Base-by-base conservation (phyloP, 371 early-diverging fungal species). In the Rhizopus microsporus region DNA sequence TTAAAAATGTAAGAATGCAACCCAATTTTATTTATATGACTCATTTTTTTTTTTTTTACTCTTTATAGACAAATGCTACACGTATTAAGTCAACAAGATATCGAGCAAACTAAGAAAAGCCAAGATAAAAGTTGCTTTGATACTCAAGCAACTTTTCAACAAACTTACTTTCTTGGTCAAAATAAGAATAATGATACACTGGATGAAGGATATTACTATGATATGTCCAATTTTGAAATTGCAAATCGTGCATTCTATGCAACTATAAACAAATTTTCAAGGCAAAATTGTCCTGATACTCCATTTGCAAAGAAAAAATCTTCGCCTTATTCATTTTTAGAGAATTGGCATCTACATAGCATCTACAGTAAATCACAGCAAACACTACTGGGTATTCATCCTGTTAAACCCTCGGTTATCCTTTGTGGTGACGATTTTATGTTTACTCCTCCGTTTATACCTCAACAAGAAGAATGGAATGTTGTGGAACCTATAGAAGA, bases 331-430 rank as follows among this genome's bases (percentile, higher is more conserved):
- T 63, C 72, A 13, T 78, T 78, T 52, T 45, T 71, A 34, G 74
- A 75, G 45, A 75, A 63, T 33, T 74, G 69, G 75, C 67, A 66
- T 40, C 40, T 78, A 12, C 79, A 78, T 56, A 75, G 65, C 57
- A 78, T 78, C 53, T 78, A 78, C 44, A 69, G 72, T 61, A 78
- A 78, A 65, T 73, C 79, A 49, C 79, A 78, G 42, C 74, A 75
- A 61, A 74, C 67, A 42, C 16, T 78, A 33, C 45, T 78, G 13
- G 79, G 79, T 0, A 64, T 78, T 39, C 46, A 64, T 7, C 51
- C 71, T 37, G 64, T 69, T 10, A 69, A 58, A 34, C 72, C 79
- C 10, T 60, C 69, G 10, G 79, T 78, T 9, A 40, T 71, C 10
- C 51, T 78, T 17, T 69, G 69, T 30, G 79, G 76, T 32, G 79